phyloP scores from a whole-genome alignment of 805 yeast species.

The Yamadazyma endophytica region DNA sequence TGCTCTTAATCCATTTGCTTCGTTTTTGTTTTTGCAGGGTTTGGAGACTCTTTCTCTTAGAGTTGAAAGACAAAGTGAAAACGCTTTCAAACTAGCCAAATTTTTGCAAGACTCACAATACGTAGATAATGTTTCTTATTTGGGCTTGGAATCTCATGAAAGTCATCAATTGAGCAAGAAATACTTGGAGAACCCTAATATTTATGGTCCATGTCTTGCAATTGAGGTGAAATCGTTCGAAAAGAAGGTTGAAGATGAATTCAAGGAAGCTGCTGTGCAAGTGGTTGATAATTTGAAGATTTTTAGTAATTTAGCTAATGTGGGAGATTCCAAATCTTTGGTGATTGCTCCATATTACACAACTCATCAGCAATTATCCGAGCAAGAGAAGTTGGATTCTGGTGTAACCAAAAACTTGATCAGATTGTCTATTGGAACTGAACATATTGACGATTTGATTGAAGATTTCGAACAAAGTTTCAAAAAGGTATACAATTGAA shows the following conservation, averaged over 20 bases:
- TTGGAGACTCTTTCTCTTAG: conserved; percentile 90
- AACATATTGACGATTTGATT: conserved; percentile 85
- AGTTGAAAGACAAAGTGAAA: conserved; percentile 85
- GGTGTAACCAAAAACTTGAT: conserved; percentile 89
- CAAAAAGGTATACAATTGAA: conserved; percentile 44
- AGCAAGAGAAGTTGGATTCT: conserved; percentile 72
- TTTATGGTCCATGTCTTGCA: conserved; percentile 86
- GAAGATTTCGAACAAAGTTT: conserved; percentile 86
- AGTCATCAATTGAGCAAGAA: conserved; percentile 81
- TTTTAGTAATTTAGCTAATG: conserved; percentile 92
- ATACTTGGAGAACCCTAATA: conserved; percentile 52
- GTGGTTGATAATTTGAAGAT: conserved; percentile 81
- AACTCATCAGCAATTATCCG: conserved; percentile 87
- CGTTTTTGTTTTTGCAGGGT: conserved; percentile 86
- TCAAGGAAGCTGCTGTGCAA: conserved; percentile 72
- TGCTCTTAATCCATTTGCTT: conserved; percentile 78
- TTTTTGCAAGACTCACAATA: conserved; percentile 67
- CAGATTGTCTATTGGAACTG: conserved; percentile 89
- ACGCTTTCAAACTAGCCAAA: conserved; percentile 76
- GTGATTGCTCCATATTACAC: conserved; percentile 96
- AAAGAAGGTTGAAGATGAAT: conserved; percentile 50
- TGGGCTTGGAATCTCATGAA: conserved; percentile 78
- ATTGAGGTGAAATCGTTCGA: conserved; percentile 68
- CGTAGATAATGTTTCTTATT: conserved; percentile 88
- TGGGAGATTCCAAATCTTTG: conserved; percentile 93